Base-by-base conservation (phyloP, 192 early-diverging fungal species). In the Gamsiella multidivaricata region DNA sequence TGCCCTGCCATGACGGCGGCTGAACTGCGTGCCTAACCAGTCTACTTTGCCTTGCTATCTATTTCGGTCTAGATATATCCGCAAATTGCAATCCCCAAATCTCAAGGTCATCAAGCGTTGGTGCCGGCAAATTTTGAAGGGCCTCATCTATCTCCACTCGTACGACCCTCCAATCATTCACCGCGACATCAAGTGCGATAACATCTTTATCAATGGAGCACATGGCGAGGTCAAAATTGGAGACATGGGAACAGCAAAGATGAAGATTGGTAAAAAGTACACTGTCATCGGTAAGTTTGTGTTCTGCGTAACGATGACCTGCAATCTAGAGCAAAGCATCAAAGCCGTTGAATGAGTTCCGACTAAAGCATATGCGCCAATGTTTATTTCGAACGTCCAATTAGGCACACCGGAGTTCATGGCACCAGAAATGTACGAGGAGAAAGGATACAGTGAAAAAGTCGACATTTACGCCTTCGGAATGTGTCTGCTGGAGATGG, bases 401-500 rank as follows among this genome's bases (percentile, higher is more conserved):
- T 61, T 83, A 75, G 82, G 82, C n/a, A 93, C 91, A 2, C 91
- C 91, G 3, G 91, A 91, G 73, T 93, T 94, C 64, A 93, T 94
- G 91, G 91, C 91, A 22, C 91, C 92, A 17, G 92, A 94, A 80
- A 91, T 94, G 90, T 94, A 94, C 70, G 93, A 94, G 50, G 93
- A 94, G 75, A 85, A 87, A 51, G 90, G 91, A 9, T 94, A 94
- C 68, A 93, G 79, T 80, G 93, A 94, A 81, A 93, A 92, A 54
- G 91, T 93, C 9, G 93, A 94, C 57, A 92, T 94, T 39, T 94
- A 94, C 79, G 93, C 93, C 8, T 94, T 94, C 72, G 93, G 93
- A 22, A 93, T 94, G 91, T 91, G 92, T 41, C 65, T 94, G 17
- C 65, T 94, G 29, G 93, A 94, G 74, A 93, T 94, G 92, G 93